phyloP scores from a whole-genome alignment of 2,329 filamentous ascomycete species.

The Monosporascus ibericus region DNA sequence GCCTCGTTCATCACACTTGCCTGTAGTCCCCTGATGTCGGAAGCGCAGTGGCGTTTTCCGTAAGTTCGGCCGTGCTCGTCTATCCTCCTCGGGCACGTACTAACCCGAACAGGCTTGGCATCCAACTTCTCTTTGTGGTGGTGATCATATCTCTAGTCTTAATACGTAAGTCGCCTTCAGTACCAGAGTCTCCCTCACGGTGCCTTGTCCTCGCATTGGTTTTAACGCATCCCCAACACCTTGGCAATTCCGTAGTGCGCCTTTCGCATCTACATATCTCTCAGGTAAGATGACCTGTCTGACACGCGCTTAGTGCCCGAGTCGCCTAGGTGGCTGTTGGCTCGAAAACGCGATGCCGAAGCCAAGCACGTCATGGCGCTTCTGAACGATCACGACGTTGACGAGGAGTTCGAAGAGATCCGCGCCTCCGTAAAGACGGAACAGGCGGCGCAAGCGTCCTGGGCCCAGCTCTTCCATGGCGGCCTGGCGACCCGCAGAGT shows the following conservation, averaged over 20 bases:
- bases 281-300: background rate
- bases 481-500: conserved; percentile 2
- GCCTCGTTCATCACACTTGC: conserved; percentile 3
- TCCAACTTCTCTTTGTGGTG: background rate
- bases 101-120: background rate
- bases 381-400: conserved; percentile 1
- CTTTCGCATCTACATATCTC: too few relatives aligned
- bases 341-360: background rate
- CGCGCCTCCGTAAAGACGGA: conserved; percentile 2
- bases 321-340: background rate
- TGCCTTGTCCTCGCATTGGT: background rate
- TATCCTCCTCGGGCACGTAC: background rate
- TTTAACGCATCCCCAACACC: too few relatives aligned
- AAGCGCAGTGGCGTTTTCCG: conserved; percentile 2
- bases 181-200: background rate
- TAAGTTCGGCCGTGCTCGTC: background rate
- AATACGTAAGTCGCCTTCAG: background rate
- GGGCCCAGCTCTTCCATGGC: conserved; percentile 3
- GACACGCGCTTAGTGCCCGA: background rate
- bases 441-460: conserved; percentile 2
- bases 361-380: conserved; percentile 1
- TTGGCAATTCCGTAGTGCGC: too few relatives aligned
- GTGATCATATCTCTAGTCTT: background rate
- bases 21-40: conserved; percentile 1
- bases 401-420: conserved; percentile 3